These are phyloP conservation scores for Scheffersomyces insectosa DNA, from an alignment of 1,139 yeast species.

Conservation along the genomic window DNA sequence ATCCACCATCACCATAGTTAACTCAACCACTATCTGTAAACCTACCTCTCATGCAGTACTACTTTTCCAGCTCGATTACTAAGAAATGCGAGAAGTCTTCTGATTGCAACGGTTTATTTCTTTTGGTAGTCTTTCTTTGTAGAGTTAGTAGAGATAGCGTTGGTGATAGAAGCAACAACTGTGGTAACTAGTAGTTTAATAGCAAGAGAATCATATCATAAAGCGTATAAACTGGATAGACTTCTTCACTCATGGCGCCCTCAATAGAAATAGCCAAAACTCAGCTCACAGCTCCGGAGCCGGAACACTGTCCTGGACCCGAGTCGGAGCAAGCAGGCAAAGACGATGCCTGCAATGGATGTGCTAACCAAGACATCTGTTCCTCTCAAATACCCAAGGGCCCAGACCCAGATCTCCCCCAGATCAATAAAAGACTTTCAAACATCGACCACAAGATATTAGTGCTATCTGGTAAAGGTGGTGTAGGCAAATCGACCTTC, in stretches of 20 bases:
- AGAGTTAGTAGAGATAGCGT: too few species aligned
- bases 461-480: conserved; percentile 95
- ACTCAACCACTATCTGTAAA: too few species aligned
- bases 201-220: too few species aligned
- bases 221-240: too few species aligned
- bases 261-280: conserved; percentile 13
- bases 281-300: conserved; percentile 59
- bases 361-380: conserved; percentile 92
- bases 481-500: conserved; percentile 96
- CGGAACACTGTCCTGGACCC: conserved; percentile 98
- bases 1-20: too few species aligned
- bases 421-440: conserved; percentile 67
- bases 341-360: conserved; percentile 91
- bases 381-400: conserved; percentile 82
- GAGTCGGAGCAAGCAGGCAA: conserved; percentile 92
- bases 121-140: too few species aligned
- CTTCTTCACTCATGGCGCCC: conserved; percentile 3
- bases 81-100: too few species aligned
- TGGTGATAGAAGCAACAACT: too few species aligned
- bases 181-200: too few species aligned
- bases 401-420: conserved; percentile 90
- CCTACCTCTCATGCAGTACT: too few species aligned
- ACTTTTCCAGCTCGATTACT: too few species aligned
- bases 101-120: too few species aligned
- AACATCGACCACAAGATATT: conserved; percentile 79